Evolutionary conservation across 805 yeast genomes (phyloP).

Genomic region (Wickerhamomyces mucosus): DNA sequence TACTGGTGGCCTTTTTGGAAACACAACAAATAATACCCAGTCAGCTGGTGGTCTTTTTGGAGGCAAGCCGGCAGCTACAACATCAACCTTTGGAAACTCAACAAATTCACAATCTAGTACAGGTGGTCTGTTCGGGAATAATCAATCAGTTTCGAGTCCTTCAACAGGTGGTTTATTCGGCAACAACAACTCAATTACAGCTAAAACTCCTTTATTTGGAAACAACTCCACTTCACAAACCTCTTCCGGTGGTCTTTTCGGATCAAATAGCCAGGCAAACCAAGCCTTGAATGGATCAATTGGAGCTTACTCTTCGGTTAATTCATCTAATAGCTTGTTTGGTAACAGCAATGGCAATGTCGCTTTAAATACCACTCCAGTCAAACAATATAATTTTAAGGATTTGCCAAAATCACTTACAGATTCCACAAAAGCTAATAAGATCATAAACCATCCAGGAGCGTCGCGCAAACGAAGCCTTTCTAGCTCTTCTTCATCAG

Average conservation of each 20-base stretch:
- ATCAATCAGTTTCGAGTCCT: background rate
- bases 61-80: constrained; percentile 10
- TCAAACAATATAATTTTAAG: constrained; percentile 21
- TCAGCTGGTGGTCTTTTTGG: constrained; percentile 22
- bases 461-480: constrained; percentile 17
- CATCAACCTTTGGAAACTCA: constrained; percentile 11
- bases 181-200: constrained; percentile 3
- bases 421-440: constrained; percentile 17
- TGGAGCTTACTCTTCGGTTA: constrained; percentile 15
- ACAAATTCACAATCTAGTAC: constrained; percentile 1
- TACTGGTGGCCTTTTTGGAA: constrained; percentile 13
- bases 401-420: constrained; percentile 31
- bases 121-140: constrained; percentile 11
- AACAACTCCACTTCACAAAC: constrained; percentile 7
- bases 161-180: constrained; percentile 13
- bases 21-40: constrained; percentile 3
- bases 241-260: constrained; percentile 4
- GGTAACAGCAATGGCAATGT: constrained; percentile 10
- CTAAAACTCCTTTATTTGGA: constrained; percentile 14
- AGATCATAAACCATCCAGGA: constrained; percentile 5
- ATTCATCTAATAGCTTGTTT: constrained; percentile 18
- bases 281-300: constrained; percentile 2
- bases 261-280: background rate
- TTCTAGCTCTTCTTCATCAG: constrained; percentile 13
- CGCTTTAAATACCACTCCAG: constrained; percentile 21